phyloP scores from a whole-genome alignment of 495 filamentous ascomycete species.

The Penicillium soppii region DNA sequence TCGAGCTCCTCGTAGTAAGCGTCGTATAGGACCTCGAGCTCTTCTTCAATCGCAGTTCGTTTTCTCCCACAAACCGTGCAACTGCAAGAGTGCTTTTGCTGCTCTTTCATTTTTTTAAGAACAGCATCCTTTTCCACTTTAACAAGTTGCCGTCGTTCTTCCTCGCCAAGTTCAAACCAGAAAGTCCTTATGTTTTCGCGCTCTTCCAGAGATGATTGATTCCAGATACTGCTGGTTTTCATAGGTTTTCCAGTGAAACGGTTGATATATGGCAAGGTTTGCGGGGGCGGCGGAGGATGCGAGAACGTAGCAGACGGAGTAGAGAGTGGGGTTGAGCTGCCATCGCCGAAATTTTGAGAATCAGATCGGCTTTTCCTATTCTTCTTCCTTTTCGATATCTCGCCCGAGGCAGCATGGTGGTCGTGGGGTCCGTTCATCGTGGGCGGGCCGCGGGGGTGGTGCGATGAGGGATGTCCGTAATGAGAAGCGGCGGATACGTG shows the following conservation, averaged over 20 bases:
- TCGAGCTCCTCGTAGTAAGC: constrained; percentile 98
- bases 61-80: constrained; percentile 97
- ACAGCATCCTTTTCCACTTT: constrained; percentile 99
- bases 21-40: constrained; percentile 97
- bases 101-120: constrained; percentile 98
- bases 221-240: constrained; percentile 89
- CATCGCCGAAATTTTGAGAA: constrained; percentile 36
- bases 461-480: constrained; percentile 16
- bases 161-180: constrained; percentile 94
- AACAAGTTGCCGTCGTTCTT: constrained; percentile 88
- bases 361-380: constrained; percentile 36
- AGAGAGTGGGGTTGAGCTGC: constrained; percentile 43
- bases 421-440: constrained; percentile 17
- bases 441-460: constrained; percentile 3
- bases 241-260: constrained; percentile 31
- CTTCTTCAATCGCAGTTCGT: constrained; percentile 95
- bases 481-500: constrained; percentile 15
- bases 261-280: constrained; percentile 24
- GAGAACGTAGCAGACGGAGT: constrained; percentile 41
- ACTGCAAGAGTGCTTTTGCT: constrained; percentile 98
- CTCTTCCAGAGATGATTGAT: constrained; percentile 89
- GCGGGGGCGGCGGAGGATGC: constrained; percentile 41
- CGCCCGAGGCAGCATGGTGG: constrained; percentile 12
- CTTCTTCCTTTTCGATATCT: constrained; percentile 52
- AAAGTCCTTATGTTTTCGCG: constrained; percentile 97